Conservation (phyloP, 495 filamentous ascomycete genomes). For the Diplogelasinospora grovesii region DNA sequence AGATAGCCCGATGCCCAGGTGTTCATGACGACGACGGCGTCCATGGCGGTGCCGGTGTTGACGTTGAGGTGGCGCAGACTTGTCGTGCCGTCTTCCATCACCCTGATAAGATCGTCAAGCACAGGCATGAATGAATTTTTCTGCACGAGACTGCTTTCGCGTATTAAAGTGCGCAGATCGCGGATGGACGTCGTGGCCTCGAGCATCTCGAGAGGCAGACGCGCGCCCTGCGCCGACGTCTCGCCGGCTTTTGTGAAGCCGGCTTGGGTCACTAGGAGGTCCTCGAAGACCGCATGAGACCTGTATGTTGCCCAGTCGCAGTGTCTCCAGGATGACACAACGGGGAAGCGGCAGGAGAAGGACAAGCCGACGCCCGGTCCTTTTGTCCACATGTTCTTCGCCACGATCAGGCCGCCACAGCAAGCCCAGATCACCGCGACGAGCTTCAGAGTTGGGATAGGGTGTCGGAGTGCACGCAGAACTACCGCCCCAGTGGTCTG, state of each 20-base stretch:
- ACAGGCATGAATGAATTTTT: conserved; percentile 60
- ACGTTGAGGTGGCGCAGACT: conserved; percentile 63
- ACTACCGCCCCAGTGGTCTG: too few relatives aligned
- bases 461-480: too few relatives aligned
- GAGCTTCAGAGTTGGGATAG: too few relatives aligned
- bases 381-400: conserved; percentile 44
- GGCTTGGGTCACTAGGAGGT: conserved; percentile 58
- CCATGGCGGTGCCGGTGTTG: conserved; percentile 60
- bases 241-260: conserved; percentile 61
- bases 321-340: too few relatives aligned
- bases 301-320: conserved; percentile 36
- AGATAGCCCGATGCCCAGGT: conserved; percentile 60
- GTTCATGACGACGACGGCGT: conserved; percentile 57
- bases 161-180: conserved; percentile 61
- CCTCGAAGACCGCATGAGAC: conserved; percentile 52
- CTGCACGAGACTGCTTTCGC: conserved; percentile 32
- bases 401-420: conserved; percentile 41
- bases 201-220: conserved; percentile 63
- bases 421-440: too few relatives aligned
- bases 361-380: conserved; percentile 46
- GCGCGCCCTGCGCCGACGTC: conserved; percentile 48
- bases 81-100: conserved; percentile 45
- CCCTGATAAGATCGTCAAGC: conserved; percentile 60
- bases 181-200: conserved; percentile 64
- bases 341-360: conserved; percentile 60